These are phyloP conservation scores for Choiromyces venosus DNA, from an alignment of 495 filamentous ascomycete species.

Conservation along the genomic window DNA sequence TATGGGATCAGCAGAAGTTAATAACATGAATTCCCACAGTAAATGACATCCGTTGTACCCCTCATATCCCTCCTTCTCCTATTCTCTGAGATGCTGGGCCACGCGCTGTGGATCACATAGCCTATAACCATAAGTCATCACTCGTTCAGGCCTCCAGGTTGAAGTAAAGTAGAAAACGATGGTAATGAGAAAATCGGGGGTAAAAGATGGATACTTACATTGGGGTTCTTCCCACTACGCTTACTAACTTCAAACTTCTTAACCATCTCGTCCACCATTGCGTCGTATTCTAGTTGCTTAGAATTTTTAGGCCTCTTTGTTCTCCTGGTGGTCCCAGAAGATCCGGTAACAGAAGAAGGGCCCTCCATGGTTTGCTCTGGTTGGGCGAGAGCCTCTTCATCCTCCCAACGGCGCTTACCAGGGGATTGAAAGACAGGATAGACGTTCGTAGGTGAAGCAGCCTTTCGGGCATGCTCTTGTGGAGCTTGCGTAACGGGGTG, in stretches of 20 bases:
- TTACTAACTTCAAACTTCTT: neutral
- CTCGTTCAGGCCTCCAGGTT: neutral
- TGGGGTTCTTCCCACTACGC: neutral
- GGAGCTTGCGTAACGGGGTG: neutral
- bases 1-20: neutral
- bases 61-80: neutral
- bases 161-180: neutral
- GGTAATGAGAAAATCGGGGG: too few species aligned
- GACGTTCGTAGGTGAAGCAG: neutral
- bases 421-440: neutral
- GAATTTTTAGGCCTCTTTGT: constrained; percentile 20
- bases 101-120: neutral
- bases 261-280: constrained; percentile 28
- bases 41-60: neutral
- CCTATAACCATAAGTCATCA: neutral
- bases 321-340: constrained; percentile 2
- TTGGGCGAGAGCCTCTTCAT: neutral
- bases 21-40: neutral
- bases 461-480: neutral
- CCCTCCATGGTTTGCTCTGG: neutral
- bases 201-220: neutral
- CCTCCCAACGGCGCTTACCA: neutral
- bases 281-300: constrained; percentile 24
- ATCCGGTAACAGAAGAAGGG: neutral
- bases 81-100: neutral